Evolutionary conservation across 208 protist genomes (phyloP), one percentile per base, ranked within the genome.

Genomic region (Tetramitus jugosus): DNA sequence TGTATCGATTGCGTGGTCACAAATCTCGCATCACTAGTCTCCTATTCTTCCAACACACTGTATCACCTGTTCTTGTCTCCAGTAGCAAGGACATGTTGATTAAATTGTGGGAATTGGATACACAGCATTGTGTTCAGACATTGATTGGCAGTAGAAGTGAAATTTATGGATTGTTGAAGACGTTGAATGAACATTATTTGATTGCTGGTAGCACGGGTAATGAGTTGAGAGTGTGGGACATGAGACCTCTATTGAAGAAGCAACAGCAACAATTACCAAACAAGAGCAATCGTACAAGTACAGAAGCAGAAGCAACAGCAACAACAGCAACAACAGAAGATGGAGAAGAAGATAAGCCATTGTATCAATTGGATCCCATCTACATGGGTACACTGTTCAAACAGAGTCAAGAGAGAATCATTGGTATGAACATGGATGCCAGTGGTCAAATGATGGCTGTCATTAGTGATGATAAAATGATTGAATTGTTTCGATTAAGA

Each of bases 1-100:
- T 80, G 8, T 94, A 87, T 80, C 88, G 91, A 20, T 85, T 96
- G 40, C 84, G 88, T 40, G 92, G 92, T 0, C 92, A 96, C 74
- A 88, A 90, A 45, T 88, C 89, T 37, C 88, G 85, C 29, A 82
- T 95, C 35, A 87, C 92, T 0, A 87, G 81, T 4, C 77, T 94
- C 2, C 52, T 85, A 23, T 88, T 93, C 46, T 77, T 94, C 20
- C 14, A 53, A 17, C 29, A 74, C 7, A 37, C 26, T 8, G n/a
- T n/a, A n/a, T n/a, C n/a, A n/a, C 29, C 46, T 53, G 67, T 43
- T n/a, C 23, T 74, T 0, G 37, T 74, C 37, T 53, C 29, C 26
- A 37, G 42, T 52, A 74, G 67, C 53, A 74, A 74, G 26, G 67
- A 74, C 26, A 74, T 74, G 67, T 52, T 74, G 6, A 74, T 74